phyloP scores from a whole-genome alignment of 1,284 basidiomycete species.

The Veloboletus limbatus region DNA sequence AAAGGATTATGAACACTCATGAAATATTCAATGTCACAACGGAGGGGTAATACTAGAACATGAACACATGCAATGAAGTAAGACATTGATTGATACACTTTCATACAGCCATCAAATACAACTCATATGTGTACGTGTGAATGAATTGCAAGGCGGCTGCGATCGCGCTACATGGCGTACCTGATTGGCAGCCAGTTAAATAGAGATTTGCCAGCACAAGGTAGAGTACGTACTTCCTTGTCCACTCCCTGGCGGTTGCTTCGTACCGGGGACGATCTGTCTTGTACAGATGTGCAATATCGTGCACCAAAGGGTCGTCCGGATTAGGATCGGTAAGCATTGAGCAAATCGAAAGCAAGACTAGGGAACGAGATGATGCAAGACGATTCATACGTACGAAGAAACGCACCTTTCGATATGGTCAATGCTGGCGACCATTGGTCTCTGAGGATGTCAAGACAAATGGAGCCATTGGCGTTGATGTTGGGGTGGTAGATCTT shows the following conservation, averaged over 20 bases:
- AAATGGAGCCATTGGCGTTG: constrained; percentile 98
- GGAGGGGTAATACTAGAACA: constrained; percentile 33
- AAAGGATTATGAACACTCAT: constrained; percentile 20
- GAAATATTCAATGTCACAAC: constrained; percentile 20
- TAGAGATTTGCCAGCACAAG: background rate
- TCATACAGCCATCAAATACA: constrained; percentile 32
- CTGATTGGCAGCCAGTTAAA: constrained; percentile 33
- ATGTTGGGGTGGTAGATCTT: constrained; percentile 98
- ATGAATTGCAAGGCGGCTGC: constrained; percentile 20
- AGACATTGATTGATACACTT: constrained; percentile 37
- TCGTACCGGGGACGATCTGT: constrained; percentile 92
- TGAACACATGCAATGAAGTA: constrained; percentile 30
- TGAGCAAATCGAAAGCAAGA: constrained; percentile 92
- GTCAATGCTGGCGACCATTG: constrained; percentile 99
- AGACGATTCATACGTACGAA: background rate
- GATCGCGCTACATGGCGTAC: constrained; percentile 55
- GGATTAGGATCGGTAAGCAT: constrained; percentile 98
- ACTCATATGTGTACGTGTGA: constrained; percentile 24
- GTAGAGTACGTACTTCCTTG: constrained; percentile 77
- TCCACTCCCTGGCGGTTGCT: constrained; percentile 95
- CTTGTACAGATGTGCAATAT: constrained; percentile 92
- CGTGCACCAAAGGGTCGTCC: constrained; percentile 82
- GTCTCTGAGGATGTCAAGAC: constrained; percentile 95
- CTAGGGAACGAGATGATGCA: constrained; percentile 43
- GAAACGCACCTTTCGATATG: constrained; percentile 89